phyloP scores from a whole-genome alignment of 2,329 filamentous ascomycete genomes.

The Orbilia oligospora region DNA sequence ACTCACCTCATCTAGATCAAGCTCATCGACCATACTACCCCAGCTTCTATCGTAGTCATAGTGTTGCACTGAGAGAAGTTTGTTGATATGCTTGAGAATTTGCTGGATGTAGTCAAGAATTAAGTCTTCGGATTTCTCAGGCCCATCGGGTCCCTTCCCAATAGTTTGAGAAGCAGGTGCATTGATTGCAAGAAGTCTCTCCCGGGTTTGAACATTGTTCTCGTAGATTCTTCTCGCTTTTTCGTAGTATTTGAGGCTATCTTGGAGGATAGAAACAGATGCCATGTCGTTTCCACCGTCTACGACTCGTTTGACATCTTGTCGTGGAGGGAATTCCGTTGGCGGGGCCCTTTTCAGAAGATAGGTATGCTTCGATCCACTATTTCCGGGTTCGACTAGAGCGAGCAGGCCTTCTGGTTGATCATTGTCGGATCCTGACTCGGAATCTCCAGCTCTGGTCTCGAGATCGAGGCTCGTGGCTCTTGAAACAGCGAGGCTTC shows the following conservation, averaged over 20 bases:
- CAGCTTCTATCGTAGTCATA: conserved; percentile 40
- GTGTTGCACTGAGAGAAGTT: conserved; percentile 14
- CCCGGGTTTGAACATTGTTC: conserved; percentile 9
- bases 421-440: not conserved
- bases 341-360: conserved; percentile 2
- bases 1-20: conserved; percentile 46
- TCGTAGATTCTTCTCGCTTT: conserved; percentile 38
- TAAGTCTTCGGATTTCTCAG: conserved; percentile 23
- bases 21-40: conserved; percentile 47
- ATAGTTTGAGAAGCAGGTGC: not conserved
- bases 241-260: conserved; percentile 49
- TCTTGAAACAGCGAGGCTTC: not conserved
- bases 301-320: not conserved
- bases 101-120: conserved; percentile 45
- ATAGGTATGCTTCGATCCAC: not conserved
- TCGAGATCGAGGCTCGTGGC: not conserved
- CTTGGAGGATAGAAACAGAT: conserved; percentile 19
- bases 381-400: not conserved
- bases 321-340: conserved; percentile 21
- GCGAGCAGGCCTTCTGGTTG: not conserved
- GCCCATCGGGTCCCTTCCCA: not conserved
- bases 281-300: conserved; percentile 14
- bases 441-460: not conserved
- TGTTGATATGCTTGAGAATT: conserved; percentile 41
- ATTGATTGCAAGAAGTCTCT: conserved; percentile 2